Evolutionary conservation across 2,329 filamentous ascomycete genomes (phyloP).

Genomic region (Fusarium lateritium): DNA sequence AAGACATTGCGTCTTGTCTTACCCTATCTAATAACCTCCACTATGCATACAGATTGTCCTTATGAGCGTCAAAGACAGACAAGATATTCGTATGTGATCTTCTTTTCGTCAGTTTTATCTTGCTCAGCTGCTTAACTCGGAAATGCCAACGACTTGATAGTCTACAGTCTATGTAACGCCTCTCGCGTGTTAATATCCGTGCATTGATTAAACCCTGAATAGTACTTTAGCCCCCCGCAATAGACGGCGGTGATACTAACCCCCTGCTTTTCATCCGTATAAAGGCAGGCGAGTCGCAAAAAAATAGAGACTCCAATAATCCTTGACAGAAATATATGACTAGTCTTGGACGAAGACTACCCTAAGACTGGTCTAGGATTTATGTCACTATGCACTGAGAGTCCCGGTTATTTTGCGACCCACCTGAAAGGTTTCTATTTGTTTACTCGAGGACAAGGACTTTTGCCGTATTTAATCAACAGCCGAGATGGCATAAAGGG

Average conservation of each 20-base stretch:
- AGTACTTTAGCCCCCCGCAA: constrained; percentile 26
- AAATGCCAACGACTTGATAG: background rate
- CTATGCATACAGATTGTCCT: too few relatives aligned
- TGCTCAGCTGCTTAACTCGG: background rate
- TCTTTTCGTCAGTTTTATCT: background rate
- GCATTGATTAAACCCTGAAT: constrained; percentile 33
- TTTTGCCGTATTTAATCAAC: constrained; percentile 23
- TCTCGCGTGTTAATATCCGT: constrained; percentile 26
- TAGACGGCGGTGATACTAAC: constrained; percentile 10
- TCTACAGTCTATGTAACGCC: background rate
- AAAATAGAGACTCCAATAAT: too few relatives aligned
- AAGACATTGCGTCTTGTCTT: constrained; percentile 12
- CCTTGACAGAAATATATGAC: too few relatives aligned
- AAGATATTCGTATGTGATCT: too few relatives aligned
- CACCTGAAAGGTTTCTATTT: background rate
- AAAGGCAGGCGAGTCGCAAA: too few relatives aligned
- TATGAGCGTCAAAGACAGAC: too few relatives aligned
- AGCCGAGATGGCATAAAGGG: constrained; percentile 29
- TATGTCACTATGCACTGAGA: too few relatives aligned
- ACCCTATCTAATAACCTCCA: constrained; percentile 1
- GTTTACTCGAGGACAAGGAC: constrained; percentile 7
- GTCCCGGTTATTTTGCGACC: too few relatives aligned
- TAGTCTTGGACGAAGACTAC: too few relatives aligned
- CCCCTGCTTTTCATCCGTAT: background rate
- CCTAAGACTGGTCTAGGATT: too few relatives aligned